phyloP scores from a whole-genome alignment of 345 rosid genomes.

The Chamaenerion angustifolium region DNA sequence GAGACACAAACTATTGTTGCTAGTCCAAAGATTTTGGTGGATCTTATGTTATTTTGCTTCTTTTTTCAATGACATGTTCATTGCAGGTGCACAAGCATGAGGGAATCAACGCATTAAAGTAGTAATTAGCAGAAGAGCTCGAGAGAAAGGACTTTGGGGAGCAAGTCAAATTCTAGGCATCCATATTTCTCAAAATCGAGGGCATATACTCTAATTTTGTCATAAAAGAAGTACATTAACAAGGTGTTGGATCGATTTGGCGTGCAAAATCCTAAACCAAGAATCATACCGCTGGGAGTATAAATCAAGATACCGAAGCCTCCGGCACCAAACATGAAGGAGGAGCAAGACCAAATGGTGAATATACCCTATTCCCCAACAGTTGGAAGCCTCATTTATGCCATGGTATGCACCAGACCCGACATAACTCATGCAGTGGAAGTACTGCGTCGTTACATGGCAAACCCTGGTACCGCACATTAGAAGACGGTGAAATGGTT shows the following conservation, averaged over 20 bases:
- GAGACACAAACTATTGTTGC: background rate
- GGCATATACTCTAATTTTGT: no score
- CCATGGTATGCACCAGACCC: constrained; percentile 1
- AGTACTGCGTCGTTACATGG: background rate
- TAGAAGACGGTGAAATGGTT: background rate
- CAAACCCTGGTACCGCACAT: background rate
- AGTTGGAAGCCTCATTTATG: constrained; percentile 2
- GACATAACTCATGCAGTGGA: background rate
- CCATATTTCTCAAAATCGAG: background rate
- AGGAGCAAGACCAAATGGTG: background rate
- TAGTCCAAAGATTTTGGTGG: no score
- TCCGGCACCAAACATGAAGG: background rate
- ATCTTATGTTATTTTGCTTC: background rate
- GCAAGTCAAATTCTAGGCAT: no score
- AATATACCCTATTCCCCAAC: background rate
- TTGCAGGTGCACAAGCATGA: background rate
- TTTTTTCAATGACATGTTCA: no score
- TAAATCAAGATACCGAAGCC: background rate
- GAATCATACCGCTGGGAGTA: background rate
- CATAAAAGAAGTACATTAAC: no score
- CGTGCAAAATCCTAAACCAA: background rate
- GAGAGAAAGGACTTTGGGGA: no score
- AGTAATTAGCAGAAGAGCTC: no score
- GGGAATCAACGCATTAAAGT: background rate
- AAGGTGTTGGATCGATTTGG: background rate